Evolutionary conservation across 805 yeast genomes (phyloP).

Genomic region (Starmerella apis): DNA sequence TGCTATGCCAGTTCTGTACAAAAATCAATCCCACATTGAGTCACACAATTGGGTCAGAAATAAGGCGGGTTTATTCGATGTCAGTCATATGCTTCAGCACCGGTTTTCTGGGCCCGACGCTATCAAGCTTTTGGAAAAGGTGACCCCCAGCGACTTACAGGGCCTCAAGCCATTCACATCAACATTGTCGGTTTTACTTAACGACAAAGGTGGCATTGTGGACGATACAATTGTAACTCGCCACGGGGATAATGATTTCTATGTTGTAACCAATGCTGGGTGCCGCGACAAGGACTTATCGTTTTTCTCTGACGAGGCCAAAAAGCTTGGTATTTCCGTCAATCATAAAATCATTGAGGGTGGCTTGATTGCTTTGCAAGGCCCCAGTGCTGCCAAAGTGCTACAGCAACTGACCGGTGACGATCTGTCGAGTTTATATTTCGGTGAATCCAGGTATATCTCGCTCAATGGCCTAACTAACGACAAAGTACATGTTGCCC

Average conservation of each 20-base stretch:
- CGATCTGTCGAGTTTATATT: constrained; percentile 52
- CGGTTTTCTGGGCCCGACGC: constrained; percentile 59
- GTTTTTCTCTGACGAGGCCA: constrained; percentile 50
- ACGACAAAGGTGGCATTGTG: constrained; percentile 73
- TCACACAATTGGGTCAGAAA: constrained; percentile 91
- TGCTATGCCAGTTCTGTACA: constrained; percentile 85
- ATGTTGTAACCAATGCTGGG: constrained; percentile 93
- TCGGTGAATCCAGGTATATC: constrained; percentile 57
- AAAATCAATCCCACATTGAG: constrained; percentile 75
- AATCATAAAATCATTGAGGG: constrained; percentile 46
- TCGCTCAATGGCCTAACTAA: constrained; percentile 30
- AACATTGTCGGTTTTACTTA: constrained; percentile 65
- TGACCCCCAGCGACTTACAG: constrained; percentile 82
- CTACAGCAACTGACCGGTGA: constrained; percentile 53
- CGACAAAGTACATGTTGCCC: constrained; percentile 58
- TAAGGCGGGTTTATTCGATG: constrained; percentile 87
- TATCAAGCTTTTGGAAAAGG: constrained; percentile 53
- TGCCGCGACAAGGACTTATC: constrained; percentile 70
- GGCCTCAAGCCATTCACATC: constrained; percentile 47
- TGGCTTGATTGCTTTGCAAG: constrained; percentile 82
- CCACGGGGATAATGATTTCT: constrained; percentile 56
- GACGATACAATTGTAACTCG: constrained; percentile 89
- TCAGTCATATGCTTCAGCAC: constrained; percentile 96
- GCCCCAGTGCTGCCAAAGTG: constrained; percentile 68
- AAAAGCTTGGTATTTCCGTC: constrained; percentile 33